phyloP scores from a whole-genome alignment of 148 eudicot species.

The Camellia lanceoleosa region DNA sequence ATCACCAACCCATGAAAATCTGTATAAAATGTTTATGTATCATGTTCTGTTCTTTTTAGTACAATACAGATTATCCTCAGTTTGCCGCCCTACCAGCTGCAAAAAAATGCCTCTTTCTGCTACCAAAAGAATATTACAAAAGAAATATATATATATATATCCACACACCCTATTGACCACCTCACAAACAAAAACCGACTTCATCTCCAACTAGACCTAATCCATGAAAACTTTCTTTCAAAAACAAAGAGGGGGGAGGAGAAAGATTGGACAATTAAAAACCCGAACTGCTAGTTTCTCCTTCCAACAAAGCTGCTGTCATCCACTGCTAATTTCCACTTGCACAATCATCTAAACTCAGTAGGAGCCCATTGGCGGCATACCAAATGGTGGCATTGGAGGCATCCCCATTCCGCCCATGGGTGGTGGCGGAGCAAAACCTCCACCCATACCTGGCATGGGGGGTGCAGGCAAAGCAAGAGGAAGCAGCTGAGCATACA shows the following conservation, averaged over 20 bases:
- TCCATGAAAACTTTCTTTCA: background rate
- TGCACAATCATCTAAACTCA: conserved; percentile 16
- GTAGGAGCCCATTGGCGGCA: conserved; percentile 94
- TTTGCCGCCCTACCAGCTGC: conserved; percentile 46
- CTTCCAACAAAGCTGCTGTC: conserved; percentile 1
- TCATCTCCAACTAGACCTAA: conserved; percentile 14
- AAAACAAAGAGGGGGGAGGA: background rate
- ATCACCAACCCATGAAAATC: background rate
- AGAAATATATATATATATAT: conserved; percentile 20
- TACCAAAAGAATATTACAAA: conserved; percentile 44
- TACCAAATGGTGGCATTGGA: conserved; percentile 92
- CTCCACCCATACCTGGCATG: conserved; percentile 75
- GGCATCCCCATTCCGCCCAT: conserved; percentile 98
- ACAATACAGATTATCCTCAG: conserved; percentile 26
- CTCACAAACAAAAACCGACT: conserved; percentile 8
- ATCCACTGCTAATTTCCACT: background rate
- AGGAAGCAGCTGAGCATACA: conserved; percentile 93
- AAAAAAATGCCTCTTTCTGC: conserved; percentile 36
- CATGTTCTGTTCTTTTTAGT: conserved; percentile 1
- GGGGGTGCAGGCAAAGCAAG: conserved; percentile 99
- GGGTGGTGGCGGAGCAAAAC: conserved; percentile 58
- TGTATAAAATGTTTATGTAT: background rate
- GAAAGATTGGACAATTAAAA: background rate
- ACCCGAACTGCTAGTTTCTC: background rate
- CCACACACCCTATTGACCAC: conserved; percentile 28